Percentiles rank a stretch among this genome's conserved stretches.
These are phyloP conservation scores for Ophiostoma perfectum DNA, from an alignment of 2,329 filamentous ascomycete genomes.

Conservation along the genomic window DNA sequence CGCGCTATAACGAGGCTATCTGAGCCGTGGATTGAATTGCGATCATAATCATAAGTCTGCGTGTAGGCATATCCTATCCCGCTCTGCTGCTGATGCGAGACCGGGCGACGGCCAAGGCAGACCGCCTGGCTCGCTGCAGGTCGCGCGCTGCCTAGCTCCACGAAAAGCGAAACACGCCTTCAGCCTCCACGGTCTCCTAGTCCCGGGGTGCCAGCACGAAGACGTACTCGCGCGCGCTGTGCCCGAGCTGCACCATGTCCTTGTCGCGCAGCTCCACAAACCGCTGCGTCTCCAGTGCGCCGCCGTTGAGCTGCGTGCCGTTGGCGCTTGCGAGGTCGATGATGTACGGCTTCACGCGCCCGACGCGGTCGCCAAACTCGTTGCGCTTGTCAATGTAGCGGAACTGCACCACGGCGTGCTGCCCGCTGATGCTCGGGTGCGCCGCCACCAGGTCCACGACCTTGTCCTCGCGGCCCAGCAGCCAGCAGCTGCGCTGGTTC, in stretches of 20 bases:
- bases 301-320: constrained; percentile 76
- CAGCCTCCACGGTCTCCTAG: background rate
- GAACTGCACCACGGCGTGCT: constrained; percentile 94
- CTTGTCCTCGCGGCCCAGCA: constrained; percentile 72
- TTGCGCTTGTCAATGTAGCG: constrained; percentile 76
- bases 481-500: constrained; percentile 75
- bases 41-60: no score
- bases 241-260: constrained; percentile 83
- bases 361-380: constrained; percentile 78
- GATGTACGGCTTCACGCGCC: constrained; percentile 77
- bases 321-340: constrained; percentile 94
- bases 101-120: no score
- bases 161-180: no score
- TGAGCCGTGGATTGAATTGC: no score
- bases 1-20: no score
- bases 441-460: constrained; percentile 81
- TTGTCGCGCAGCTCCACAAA: constrained; percentile 84
- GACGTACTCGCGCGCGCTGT: constrained; percentile 91
- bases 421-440: constrained; percentile 89
- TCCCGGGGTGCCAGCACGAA: constrained; percentile 65
- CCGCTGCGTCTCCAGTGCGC: constrained; percentile 64
- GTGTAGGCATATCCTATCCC: no score
- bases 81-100: no score
- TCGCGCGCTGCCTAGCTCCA: no score
- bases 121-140: no score